Percentiles rank a stretch among this genome's conserved stretches.
Evolutionary conservation across 805 yeast genomes (phyloP).

Genomic region (Phaffomyces thermotolerans): DNA sequence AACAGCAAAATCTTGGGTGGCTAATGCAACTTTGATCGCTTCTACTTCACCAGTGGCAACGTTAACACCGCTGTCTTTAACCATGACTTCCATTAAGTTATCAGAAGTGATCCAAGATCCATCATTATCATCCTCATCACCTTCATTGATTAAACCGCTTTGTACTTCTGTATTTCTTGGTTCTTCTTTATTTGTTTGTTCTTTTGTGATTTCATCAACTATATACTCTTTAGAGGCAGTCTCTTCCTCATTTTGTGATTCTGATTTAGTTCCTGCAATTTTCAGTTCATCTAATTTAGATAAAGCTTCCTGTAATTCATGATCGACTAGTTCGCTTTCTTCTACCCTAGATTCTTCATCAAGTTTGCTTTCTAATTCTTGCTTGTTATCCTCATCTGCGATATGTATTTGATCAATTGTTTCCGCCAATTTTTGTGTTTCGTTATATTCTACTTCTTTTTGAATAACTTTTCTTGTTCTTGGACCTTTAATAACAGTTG

Average conservation of each 20-base stretch:
- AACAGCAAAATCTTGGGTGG: slow-evolving; percentile 96
- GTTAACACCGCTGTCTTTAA: slow-evolving; percentile 55
- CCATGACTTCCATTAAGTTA: slow-evolving; percentile 61
- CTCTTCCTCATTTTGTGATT: background rate
- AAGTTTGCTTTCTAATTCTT: no score
- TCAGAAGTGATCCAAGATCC: slow-evolving; percentile 95
- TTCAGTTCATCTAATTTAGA: slow-evolving; percentile 11
- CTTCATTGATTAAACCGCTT: slow-evolving; percentile 19
- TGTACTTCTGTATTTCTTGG: background rate
- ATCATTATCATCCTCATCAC: slow-evolving; percentile 59
- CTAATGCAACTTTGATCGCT: slow-evolving; percentile 61
- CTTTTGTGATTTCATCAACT: no score
- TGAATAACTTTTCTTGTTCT: background rate
- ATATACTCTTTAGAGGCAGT: background rate
- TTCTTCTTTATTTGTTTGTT: no score
- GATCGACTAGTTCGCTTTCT: slow-evolving; percentile 3
- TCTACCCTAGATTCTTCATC: no score
- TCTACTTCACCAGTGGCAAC: slow-evolving; percentile 29
- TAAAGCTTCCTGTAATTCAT: slow-evolving; percentile 22
- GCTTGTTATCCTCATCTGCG: slow-evolving; percentile 8
- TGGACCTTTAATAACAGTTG: background rate
- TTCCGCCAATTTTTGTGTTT: slow-evolving; percentile 29
- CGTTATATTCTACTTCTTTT: slow-evolving; percentile 11
- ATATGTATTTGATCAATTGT: slow-evolving; percentile 6
- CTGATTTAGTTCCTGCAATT: slow-evolving; percentile 7